Percentiles rank a stretch among this genome's conserved stretches.
Evolutionary conservation across 768 basidiomycete genomes (phyloP).

Genomic region (Podaxis sp.): DNA sequence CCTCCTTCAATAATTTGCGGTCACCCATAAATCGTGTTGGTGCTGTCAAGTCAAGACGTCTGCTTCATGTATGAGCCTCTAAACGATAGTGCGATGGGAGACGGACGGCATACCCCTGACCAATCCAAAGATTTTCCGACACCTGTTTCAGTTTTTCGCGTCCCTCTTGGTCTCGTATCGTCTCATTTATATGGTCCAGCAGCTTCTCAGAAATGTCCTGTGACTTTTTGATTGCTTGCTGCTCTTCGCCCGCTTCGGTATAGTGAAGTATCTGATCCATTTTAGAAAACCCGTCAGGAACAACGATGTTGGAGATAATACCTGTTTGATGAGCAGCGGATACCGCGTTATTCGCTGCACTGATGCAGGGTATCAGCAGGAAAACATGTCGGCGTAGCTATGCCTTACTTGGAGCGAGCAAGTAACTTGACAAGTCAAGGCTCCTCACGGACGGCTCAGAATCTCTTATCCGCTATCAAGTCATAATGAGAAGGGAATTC

Average conservation of each 20-base stretch:
- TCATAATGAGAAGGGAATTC: background rate
- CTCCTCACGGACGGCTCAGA: constrained; percentile 70
- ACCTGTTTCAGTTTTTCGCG: constrained; percentile 71
- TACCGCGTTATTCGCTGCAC: constrained; percentile 97
- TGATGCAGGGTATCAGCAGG: constrained; percentile 26
- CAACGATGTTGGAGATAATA: constrained; percentile 21
- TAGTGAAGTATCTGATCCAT: constrained; percentile 67
- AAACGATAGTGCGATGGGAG: background rate
- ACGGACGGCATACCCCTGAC: constrained; percentile 60
- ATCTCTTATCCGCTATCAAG: constrained; percentile 65
- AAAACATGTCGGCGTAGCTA: background rate
- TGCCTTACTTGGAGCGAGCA: constrained; percentile 83
- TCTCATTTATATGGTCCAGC: constrained; percentile 82
- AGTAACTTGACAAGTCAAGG: constrained; percentile 86
- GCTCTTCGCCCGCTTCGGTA: constrained; percentile 69
- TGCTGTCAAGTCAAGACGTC: constrained; percentile 86
- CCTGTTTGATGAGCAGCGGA: constrained; percentile 84
- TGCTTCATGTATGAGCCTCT: constrained; percentile 24
- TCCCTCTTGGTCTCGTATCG: constrained; percentile 82
- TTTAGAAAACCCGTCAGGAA: constrained; percentile 1
- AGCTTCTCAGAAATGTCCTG: constrained; percentile 70
- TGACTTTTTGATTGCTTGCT: constrained; percentile 49
- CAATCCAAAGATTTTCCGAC: constrained; percentile 84
- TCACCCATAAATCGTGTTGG: constrained; percentile 83
- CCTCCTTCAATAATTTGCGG: constrained; percentile 80